These are phyloP conservation scores for Pythium rishiriense DNA, from an alignment of 352 stramenopile genomes.

Conservation along the genomic window DNA sequence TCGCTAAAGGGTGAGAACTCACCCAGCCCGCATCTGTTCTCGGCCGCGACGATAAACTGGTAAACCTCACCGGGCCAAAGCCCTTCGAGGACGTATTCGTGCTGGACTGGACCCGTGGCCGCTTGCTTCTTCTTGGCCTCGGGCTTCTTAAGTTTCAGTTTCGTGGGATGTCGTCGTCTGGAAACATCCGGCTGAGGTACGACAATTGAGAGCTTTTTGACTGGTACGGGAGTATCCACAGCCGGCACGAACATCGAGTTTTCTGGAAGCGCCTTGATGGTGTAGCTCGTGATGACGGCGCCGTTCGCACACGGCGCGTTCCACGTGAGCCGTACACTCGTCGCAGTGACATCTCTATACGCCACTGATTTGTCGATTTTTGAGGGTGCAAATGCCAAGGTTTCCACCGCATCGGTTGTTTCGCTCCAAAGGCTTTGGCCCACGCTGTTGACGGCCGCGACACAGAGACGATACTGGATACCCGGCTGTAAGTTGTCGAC, in stretches of 20 bases:
- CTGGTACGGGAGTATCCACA: constrained; percentile 34
- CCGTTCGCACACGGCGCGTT: constrained; percentile 55
- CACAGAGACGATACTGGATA: constrained; percentile 47
- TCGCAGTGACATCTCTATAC: constrained; percentile 35
- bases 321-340: constrained; percentile 53
- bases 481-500: constrained; percentile 55
- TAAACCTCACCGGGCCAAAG: constrained; percentile 75
- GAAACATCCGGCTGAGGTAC: neutral
- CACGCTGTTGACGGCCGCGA: constrained; percentile 59
- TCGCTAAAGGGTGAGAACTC: constrained; percentile 66
- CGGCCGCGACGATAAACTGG: constrained; percentile 66
- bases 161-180: neutral
- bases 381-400: constrained; percentile 61
- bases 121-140: neutral
- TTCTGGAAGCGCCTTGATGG: constrained; percentile 58
- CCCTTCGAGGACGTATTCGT: constrained; percentile 39
- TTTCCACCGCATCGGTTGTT: constrained; percentile 45
- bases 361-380: constrained; percentile 44
- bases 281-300: constrained; percentile 49
- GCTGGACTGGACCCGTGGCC: neutral
- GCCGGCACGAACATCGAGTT: constrained; percentile 42
- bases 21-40: constrained; percentile 63
- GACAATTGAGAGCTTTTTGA: constrained; percentile 30
- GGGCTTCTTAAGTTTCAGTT: neutral
- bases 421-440: constrained; percentile 46